Conservation (phyloP, 345 rosid genomes). For the Capsella bursapastoris region DNA sequence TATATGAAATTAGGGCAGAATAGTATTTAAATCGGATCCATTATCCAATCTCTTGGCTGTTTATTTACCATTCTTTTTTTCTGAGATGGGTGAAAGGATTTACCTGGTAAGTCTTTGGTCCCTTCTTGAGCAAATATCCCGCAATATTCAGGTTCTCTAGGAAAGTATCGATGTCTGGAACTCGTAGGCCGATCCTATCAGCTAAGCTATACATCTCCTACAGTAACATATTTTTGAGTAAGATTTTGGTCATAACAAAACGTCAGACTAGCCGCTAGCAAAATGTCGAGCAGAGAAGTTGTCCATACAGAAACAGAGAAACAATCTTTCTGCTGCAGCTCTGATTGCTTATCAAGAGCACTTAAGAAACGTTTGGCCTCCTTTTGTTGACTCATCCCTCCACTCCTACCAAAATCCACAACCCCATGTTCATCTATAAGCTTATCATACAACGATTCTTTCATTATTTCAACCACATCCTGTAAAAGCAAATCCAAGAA, state of each 20-base stretch:
- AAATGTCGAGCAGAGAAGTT: conserved; percentile 27
- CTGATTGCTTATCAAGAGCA: conserved; percentile 90
- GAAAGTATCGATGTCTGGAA: conserved; percentile 85
- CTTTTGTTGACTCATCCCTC: conserved; percentile 98
- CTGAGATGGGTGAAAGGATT: conserved; percentile 18
- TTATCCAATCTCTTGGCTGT: conserved; percentile 1
- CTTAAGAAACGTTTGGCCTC: conserved; percentile 91
- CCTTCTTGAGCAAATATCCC: conserved; percentile 91
- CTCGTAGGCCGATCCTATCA: conserved; percentile 81
- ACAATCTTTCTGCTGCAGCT: conserved; percentile 82
- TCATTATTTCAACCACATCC: conserved; percentile 98
- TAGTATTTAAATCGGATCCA: background rate
- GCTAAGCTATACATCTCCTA: conserved; percentile 98
- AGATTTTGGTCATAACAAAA: conserved; percentile 14
- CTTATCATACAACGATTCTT: conserved; percentile 91
- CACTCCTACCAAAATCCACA: conserved; percentile 89
- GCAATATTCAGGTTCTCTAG: conserved; percentile 86
- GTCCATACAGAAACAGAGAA: conserved; percentile 76
- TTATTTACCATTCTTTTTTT: background rate
- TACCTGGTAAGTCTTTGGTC: conserved; percentile 95
- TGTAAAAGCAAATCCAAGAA: conserved; percentile 47
- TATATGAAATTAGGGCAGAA: conserved; percentile 42
- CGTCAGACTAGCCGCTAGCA: conserved; percentile 6
- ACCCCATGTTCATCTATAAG: conserved; percentile 89
- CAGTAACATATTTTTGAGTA: conserved; percentile 10